A percentile compares a stretch with the other conserved stretches of the same genome.
These are phyloP conservation scores for Blastobotrys attinorum DNA, from an alignment of 805 yeast genomes.

Conservation along the genomic window DNA sequence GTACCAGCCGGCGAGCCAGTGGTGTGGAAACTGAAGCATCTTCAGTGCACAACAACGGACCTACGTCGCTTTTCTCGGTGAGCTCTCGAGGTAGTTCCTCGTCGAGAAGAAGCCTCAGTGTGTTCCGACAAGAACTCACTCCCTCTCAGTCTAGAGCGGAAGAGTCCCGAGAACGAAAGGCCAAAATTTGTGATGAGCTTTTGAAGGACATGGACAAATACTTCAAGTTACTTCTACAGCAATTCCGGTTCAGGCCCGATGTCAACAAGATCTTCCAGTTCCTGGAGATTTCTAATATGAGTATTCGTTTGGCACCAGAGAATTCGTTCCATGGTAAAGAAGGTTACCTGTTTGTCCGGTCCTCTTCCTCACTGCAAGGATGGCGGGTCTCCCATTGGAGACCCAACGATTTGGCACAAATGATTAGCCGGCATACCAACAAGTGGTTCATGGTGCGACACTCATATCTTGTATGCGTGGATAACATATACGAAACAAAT, in stretches of 20 bases:
- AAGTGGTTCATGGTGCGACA: conserved; percentile 89
- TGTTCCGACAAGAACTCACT: not conserved
- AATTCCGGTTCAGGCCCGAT: conserved; percentile 66
- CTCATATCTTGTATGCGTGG: conserved; percentile 77
- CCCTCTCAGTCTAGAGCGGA: conserved; percentile 1
- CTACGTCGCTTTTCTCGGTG: conserved; percentile 3
- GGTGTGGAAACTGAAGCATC: not conserved
- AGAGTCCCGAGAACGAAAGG: not conserved
- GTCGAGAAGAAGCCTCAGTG: not conserved
- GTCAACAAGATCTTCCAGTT: conserved; percentile 78
- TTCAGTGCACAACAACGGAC: not conserved
- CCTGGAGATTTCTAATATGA: conserved; percentile 83
- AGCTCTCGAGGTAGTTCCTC: conserved; percentile 1
- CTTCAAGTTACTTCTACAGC: conserved; percentile 50
- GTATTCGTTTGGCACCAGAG: conserved; percentile 76
- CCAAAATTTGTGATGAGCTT: conserved; percentile 2
- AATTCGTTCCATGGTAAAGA: conserved; percentile 79
- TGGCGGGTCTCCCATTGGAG: conserved; percentile 92
- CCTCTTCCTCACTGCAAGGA: conserved; percentile 83
- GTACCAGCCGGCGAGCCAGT: not conserved
- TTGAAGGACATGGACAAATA: conserved; percentile 48
- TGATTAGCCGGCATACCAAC: conserved; percentile 83
- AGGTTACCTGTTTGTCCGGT: conserved; percentile 71
- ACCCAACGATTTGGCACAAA: conserved; percentile 68
- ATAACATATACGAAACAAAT: conserved; percentile 77